Conservation (phyloP, 202 grass and related monocot genomes). For the Digitaria exilis region DNA sequence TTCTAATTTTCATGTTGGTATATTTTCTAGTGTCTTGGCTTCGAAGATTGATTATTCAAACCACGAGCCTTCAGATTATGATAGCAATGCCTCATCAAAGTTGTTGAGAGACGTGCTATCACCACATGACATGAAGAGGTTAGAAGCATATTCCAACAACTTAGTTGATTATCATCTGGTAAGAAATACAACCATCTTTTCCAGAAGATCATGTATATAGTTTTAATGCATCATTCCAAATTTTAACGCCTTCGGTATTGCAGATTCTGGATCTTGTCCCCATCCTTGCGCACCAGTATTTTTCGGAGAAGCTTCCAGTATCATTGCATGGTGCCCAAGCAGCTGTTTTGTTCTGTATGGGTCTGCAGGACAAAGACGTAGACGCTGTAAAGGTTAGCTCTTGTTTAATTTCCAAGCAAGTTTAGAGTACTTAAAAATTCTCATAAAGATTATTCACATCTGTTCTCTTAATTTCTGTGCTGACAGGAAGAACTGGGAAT, state of each 20-base stretch:
- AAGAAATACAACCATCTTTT: conserved; percentile 38
- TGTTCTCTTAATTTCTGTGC: conserved; percentile 25
- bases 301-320: conserved; percentile 85
- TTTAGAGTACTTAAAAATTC: not conserved
- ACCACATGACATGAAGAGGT: conserved; percentile 88
- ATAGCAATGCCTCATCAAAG: conserved; percentile 40
- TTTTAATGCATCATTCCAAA: conserved; percentile 21
- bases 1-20: conserved; percentile 40
- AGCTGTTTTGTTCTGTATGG: conserved; percentile 87
- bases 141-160: conserved; percentile 95
- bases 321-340: conserved; percentile 73
- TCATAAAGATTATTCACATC: conserved; percentile 11
- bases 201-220: not conserved
- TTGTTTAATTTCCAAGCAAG: conserved; percentile 20
- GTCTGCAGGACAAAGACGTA: conserved; percentile 89
- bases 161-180: conserved; percentile 96
- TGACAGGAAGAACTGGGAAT: conserved; percentile 82
- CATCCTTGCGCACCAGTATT: conserved; percentile 84
- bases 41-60: conserved; percentile 80
- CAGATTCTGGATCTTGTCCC: conserved; percentile 98
- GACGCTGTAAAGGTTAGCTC: conserved; percentile 64
- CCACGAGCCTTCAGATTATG: conserved; percentile 39
- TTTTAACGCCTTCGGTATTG: conserved; percentile 18
- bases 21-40: conserved; percentile 71
- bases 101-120: conserved; percentile 60